Evolutionary conservation across 2,329 filamentous ascomycete species (phyloP).

Genomic region (Didymella segeticola): DNA sequence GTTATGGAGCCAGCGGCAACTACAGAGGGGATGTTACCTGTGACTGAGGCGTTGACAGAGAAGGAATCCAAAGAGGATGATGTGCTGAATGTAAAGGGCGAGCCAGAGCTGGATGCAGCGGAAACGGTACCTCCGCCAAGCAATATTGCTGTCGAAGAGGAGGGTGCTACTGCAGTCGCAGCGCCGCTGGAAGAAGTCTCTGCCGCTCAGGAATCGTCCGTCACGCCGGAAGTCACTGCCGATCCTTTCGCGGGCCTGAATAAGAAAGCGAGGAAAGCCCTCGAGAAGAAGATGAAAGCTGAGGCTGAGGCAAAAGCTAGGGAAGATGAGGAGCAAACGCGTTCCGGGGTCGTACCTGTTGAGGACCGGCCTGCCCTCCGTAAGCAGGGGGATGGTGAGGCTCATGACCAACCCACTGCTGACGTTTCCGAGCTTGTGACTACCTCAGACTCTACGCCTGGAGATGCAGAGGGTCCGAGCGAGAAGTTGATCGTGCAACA

Average conservation of each 20-base stretch:
- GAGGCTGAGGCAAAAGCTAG: slow-evolving; percentile 33
- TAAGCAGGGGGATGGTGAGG: background rate
- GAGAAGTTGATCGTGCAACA: background rate
- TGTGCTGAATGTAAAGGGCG: too few species aligned
- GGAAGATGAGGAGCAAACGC: slow-evolving; percentile 8
- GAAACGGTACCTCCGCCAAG: background rate
- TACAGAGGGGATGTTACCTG: too few species aligned
- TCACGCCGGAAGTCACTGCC: background rate
- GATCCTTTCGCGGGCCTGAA: slow-evolving; percentile 12
- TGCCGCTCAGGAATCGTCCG: background rate
- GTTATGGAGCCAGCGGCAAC: too few species aligned
- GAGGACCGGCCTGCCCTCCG: background rate
- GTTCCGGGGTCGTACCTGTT: background rate
- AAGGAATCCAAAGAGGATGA: too few species aligned
- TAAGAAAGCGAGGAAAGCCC: slow-evolving; percentile 27
- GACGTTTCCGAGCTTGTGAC: background rate
- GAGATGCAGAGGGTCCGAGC: background rate
- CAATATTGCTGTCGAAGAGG: background rate
- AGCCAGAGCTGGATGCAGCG: too few species aligned
- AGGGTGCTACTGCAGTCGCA: background rate
- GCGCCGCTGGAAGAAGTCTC: background rate
- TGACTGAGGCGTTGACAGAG: too few species aligned
- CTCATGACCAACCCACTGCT: background rate
- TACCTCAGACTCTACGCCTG: too few species aligned
- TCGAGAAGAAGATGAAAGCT: slow-evolving; percentile 33